These are phyloP conservation scores for Beauveria rudraprayagi DNA, from an alignment of 2,329 filamentous ascomycete genomes.

Conservation along the genomic window DNA sequence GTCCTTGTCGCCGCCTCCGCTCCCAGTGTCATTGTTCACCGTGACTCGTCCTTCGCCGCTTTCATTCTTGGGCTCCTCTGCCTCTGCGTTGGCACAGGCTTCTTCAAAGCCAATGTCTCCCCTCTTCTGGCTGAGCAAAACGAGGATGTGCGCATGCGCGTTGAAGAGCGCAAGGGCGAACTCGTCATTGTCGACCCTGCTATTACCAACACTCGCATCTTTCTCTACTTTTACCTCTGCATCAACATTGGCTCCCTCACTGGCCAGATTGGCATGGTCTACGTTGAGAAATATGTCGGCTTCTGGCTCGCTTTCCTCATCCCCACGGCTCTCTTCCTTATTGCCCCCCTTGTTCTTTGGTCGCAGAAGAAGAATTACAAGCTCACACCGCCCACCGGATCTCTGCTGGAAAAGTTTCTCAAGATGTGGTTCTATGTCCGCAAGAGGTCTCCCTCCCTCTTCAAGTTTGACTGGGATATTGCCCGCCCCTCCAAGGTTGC, in stretches of 20 bases:
- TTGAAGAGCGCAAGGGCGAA: slow-evolving; percentile 51
- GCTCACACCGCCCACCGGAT: slow-evolving; percentile 59
- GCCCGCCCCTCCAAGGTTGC: slow-evolving; percentile 60
- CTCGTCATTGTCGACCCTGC: slow-evolving; percentile 64
- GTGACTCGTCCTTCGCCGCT: slow-evolving; percentile 50
- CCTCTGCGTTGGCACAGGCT: slow-evolving; percentile 59
- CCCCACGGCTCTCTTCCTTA: slow-evolving; percentile 56
- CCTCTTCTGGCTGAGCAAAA: slow-evolving; percentile 66
- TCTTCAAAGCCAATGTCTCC: slow-evolving; percentile 75
- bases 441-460: slow-evolving; percentile 55
- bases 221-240: slow-evolving; percentile 50
- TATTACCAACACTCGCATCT: slow-evolving; percentile 60
- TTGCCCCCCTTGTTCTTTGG: slow-evolving; percentile 53
- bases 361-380: slow-evolving; percentile 54
- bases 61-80: slow-evolving; percentile 58
- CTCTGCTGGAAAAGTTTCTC: slow-evolving; percentile 60
- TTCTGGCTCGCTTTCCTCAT: slow-evolving; percentile 67
- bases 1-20: slow-evolving; percentile 59
- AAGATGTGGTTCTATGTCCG: slow-evolving; percentile 51
- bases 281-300: slow-evolving; percentile 67
- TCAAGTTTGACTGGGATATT: slow-evolving; percentile 58
- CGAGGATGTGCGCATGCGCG: slow-evolving; percentile 46
- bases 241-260: slow-evolving; percentile 59
- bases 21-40: slow-evolving; percentile 51
- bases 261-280: slow-evolving; percentile 56